Conservation (phyloP, 352 stramenopile genomes). For the Thalassiosira ordinaria region DNA sequence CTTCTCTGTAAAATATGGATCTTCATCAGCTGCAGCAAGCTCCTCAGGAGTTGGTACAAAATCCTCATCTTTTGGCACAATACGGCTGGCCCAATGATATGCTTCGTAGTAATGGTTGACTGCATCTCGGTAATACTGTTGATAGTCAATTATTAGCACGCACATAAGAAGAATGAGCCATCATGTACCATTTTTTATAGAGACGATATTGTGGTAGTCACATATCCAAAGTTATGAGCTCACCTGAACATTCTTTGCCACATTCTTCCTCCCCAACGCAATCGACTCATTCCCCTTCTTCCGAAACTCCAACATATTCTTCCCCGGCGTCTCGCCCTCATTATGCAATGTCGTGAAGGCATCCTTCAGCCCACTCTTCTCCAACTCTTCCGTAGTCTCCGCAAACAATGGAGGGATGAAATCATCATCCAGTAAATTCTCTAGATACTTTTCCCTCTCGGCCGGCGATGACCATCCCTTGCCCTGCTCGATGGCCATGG, state of each 20-base stretch:
- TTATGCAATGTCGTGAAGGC: slow-evolving; percentile 81
- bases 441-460: slow-evolving; percentile 83
- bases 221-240: slow-evolving; percentile 9
- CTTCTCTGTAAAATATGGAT: slow-evolving; percentile 71
- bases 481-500: slow-evolving; percentile 79
- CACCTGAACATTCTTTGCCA: slow-evolving; percentile 73
- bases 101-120: slow-evolving; percentile 86
- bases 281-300: slow-evolving; percentile 82
- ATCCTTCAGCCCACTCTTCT: slow-evolving; percentile 75
- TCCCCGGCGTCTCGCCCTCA: slow-evolving; percentile 70
- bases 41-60: slow-evolving; percentile 58
- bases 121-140: slow-evolving; percentile 84
- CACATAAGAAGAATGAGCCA: too few species aligned
- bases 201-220: too few species aligned
- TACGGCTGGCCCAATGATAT: slow-evolving; percentile 71
- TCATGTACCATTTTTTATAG: too few species aligned
- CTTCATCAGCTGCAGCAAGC: slow-evolving; percentile 52
- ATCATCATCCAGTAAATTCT: slow-evolving; percentile 84
- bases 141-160: background rate
- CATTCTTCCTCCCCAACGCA: slow-evolving; percentile 79
- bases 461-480: slow-evolving; percentile 77
- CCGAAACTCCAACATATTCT: slow-evolving; percentile 79
- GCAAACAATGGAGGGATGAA: slow-evolving; percentile 85
- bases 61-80: slow-evolving; percentile 60
- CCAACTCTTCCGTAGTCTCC: slow-evolving; percentile 73